Base-by-base conservation (phyloP, 768 basidiomycete species). In the Psilocybe azurescens region DNA sequence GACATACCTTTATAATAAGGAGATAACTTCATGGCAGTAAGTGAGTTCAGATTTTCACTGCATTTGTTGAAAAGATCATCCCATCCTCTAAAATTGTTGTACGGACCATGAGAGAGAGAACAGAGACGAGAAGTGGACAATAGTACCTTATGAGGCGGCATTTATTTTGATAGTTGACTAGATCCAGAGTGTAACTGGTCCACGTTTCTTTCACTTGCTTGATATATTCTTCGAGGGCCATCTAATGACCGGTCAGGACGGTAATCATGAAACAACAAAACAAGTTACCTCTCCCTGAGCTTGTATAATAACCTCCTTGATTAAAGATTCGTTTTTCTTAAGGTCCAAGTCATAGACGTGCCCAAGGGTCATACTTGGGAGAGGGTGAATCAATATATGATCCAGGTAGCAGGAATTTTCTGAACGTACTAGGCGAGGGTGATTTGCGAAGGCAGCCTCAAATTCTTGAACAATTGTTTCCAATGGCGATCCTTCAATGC, bases 121-220 rank as follows among this genome's bases (percentile, higher is more conserved):
- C 41, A 11, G 53, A 48, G 24, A 11, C 3, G 33, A 11, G 60
- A 64, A 65, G 11, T 9, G 20, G 53, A 62, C 81, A 33, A 36
- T 11, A 20, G 11, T 68, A 93, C 89, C 88, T 86, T 65, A 99
- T 99, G 28, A 99, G 84, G 54, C 97, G 91, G 69, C 97, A 99
- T 74, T 97, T 99, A 75, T 95, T 99, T 81, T 99, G 97, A 72
- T 99, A 99, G 73, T 98, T 97, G 68, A 98, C 93, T 49, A 99
- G 81, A 68, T 99, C 97, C 54, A 99, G 83, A 1, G 95, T 93
- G 72, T 98, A 99, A 69, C 86, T 95, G 1, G 93, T 91, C 97
- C 97, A 99, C 1, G 86, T 93, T 77, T 99, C 97, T 74, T 95
- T 95, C 71, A 99, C 97, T 76, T 97, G 93, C 61, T 91, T 91